Evolutionary conservation across 164 flowering plant species (phyloP).

Genomic region (Magnolia officinalis): DNA sequence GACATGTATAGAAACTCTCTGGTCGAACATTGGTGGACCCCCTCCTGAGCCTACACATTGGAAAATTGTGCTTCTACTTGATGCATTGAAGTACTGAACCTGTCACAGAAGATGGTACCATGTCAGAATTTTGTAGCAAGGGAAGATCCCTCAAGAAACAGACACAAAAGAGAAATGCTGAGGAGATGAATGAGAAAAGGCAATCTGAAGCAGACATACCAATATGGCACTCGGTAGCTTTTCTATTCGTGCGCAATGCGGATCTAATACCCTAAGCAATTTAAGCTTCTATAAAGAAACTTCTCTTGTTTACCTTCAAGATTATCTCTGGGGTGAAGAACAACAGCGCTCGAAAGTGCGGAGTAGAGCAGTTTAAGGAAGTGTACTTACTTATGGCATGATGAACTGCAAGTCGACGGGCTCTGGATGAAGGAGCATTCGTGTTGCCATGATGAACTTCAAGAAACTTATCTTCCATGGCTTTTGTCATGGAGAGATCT

Average conservation of each 20-base stretch:
- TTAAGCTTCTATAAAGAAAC: background rate
- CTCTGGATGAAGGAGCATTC: background rate
- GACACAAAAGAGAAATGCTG: too few species aligned
- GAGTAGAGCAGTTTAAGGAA: background rate
- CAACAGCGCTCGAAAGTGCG: background rate
- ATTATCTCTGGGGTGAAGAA: background rate
- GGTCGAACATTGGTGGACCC: too few species aligned
- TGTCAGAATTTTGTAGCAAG: too few species aligned
- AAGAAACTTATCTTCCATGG: background rate
- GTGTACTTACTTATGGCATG: background rate
- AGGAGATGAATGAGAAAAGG: too few species aligned
- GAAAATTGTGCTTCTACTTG: too few species aligned
- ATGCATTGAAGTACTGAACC: too few species aligned
- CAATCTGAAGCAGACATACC: too few species aligned
- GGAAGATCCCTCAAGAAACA: too few species aligned
- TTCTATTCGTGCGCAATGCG: background rate
- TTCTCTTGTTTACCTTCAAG: background rate
- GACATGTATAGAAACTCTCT: too few species aligned
- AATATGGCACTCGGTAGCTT: background rate
- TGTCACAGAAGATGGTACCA: too few species aligned
- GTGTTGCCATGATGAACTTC: background rate
- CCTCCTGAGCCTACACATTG: too few species aligned
- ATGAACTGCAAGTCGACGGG: background rate
- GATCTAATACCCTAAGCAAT: background rate
- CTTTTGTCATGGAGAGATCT: background rate